Base-by-base conservation (phyloP, 305 asterid species). In the Fraxinus velutina region DNA sequence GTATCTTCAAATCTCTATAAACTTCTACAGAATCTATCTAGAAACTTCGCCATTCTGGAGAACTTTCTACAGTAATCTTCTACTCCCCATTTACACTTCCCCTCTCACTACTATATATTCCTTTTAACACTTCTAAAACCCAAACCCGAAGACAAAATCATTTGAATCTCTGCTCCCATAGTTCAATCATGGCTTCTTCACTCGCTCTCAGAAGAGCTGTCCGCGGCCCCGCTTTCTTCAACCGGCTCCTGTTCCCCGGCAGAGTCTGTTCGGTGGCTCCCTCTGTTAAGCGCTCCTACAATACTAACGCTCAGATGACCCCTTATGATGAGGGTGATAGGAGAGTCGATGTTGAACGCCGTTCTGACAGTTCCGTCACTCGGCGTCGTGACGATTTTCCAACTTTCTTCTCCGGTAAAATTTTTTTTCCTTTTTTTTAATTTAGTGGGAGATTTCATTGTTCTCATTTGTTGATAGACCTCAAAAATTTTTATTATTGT, bases 111-210 rank as follows among this genome's bases (percentile, higher is more conserved):
- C 33, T 24, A 62, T 21, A 62, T 62, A 62, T 62, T 2, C 29
- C 13, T 5, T 8, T 3, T 22, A 2, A 6, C 33, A 6, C 33
- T 1, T 0, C 3, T 7, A 0, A 22, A 22, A 6, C 32, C 52
- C 6, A 0, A 13, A 13, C 57, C 17, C 57, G n/a, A 13, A 47
- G 19, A 47, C 19, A 3, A 47, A 47, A 13, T 47, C 57, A 47
- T 3, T 44, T 13, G 57, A 13, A 47, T 47, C 6, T 4, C 19
- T 47, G 17, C 6, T 47, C 6, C 6, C 6, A 9, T 8, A 15
- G n/a, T 66, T 21, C 5, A n/a, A 42, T 6, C 8, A 89, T 89
- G 91, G 89, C 91, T 37, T 82, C 84, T 39, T 78, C 84, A 4
- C 7, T 85, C 7, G 87, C 80, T 60, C 72, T 85, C 8, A 73